Conservation (phyloP, 192 early-diverging fungal species). For the Coemansia sp. region DNA sequence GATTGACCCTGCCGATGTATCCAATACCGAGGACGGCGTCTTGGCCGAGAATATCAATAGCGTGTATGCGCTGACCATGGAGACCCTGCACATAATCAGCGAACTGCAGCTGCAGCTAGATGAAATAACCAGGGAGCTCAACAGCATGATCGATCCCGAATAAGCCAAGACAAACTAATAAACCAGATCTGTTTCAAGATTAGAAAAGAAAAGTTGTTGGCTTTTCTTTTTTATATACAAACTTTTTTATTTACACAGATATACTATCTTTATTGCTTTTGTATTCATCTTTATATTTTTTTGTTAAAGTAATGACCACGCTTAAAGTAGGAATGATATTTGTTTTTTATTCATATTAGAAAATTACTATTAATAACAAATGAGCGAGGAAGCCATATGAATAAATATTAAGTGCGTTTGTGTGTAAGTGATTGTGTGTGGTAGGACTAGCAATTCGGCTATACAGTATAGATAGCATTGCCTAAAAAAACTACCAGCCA, state of each 20-base stretch:
- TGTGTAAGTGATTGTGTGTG: neutral
- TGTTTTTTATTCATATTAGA: neutral
- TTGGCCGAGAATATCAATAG: slow-evolving; percentile 38
- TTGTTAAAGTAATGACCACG: neutral
- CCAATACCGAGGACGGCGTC: slow-evolving; percentile 6
- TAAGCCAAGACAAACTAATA: neutral
- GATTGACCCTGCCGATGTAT: slow-evolving; percentile 21
- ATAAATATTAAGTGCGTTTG: neutral
- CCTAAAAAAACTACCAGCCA: too few species aligned
- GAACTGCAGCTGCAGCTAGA: slow-evolving; percentile 45
- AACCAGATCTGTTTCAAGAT: too few species aligned
- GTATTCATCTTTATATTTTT: neutral
- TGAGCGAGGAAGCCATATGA: neutral
- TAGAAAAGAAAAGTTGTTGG: too few species aligned
- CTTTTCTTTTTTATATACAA: neutral
- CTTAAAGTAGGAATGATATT: neutral
- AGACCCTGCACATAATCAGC: slow-evolving; percentile 27
- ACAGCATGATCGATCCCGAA: slow-evolving; percentile 23
- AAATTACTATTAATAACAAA: too few species aligned
- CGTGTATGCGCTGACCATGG: slow-evolving; percentile 29
- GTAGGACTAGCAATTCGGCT: too few species aligned
- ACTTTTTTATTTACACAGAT: slow-evolving; percentile 1
- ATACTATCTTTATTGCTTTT: neutral
- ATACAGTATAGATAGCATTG: too few species aligned
- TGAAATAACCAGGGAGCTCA: slow-evolving; percentile 33